Percentiles rank a stretch among this genome's conserved stretches.
Conservation (phyloP, 345 rosid species). For the Brassica napus region DNA sequence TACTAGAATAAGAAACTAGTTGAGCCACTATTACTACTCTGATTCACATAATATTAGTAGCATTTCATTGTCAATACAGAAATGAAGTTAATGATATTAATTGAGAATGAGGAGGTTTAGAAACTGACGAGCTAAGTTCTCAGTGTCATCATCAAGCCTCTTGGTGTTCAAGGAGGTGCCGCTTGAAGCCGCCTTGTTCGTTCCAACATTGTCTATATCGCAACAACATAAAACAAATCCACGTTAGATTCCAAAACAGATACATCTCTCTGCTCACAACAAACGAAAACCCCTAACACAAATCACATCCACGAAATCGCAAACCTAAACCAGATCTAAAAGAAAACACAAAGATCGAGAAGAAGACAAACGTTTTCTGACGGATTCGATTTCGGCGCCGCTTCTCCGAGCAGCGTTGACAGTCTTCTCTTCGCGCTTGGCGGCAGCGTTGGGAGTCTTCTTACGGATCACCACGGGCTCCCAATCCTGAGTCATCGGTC, state of each 20-base stretch:
- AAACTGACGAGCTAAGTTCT: constrained; percentile 88
- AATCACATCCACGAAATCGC: background rate
- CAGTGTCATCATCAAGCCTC: constrained; percentile 95
- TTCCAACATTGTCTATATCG: constrained; percentile 69
- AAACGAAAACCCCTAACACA: constrained; percentile 9
- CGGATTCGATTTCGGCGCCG: constrained; percentile 77
- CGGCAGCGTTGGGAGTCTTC: constrained; percentile 65
- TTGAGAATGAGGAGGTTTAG: background rate
- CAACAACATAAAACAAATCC: background rate
- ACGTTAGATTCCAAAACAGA: background rate
- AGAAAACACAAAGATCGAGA: background rate
- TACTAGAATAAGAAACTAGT: background rate
- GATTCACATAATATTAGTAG: background rate
- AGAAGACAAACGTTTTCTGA: constrained; percentile 59
- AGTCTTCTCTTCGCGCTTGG: constrained; percentile 80
- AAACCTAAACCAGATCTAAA: background rate
- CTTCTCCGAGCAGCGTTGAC: constrained; percentile 86
- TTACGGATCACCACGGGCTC: constrained; percentile 84
- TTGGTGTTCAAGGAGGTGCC: constrained; percentile 89
- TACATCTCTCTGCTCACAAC: background rate
- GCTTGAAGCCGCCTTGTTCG: constrained; percentile 93
- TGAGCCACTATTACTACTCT: background rate
- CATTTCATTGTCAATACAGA: background rate
- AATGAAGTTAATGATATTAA: background rate
- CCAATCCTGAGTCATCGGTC: constrained; percentile 84